Evolutionary conservation across 2,329 filamentous ascomycete species (phyloP).

Genomic region (Penicillium freii): DNA sequence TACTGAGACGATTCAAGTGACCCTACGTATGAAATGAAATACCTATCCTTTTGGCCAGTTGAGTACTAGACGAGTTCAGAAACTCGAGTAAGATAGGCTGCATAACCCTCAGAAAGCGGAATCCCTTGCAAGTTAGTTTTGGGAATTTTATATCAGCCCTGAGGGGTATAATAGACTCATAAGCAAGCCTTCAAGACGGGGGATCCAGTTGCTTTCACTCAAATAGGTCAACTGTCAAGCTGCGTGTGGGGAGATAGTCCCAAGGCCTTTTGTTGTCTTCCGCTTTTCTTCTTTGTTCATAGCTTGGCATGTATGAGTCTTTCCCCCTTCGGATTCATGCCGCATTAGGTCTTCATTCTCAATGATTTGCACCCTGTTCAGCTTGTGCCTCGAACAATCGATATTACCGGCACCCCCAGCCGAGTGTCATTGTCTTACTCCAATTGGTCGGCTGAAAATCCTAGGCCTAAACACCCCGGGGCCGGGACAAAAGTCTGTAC

Average conservation of each 20-base stretch:
- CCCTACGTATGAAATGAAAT: too few species aligned
- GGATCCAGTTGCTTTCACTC: not conserved
- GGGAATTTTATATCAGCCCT: not conserved
- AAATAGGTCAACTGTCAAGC: not conserved
- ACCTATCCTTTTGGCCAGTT: not conserved
- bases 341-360: not conserved
- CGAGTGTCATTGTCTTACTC: not conserved
- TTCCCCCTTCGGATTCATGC: not conserved
- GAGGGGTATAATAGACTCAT: not conserved
- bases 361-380: not conserved
- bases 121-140: not conserved
- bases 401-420: rapidly evolving
- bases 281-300: not conserved
- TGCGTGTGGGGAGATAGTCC: too few species aligned
- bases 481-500: not conserved
- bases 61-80: not conserved
- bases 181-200: not conserved
- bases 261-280: not conserved
- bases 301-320: not conserved
- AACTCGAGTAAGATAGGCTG: not conserved
- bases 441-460: not conserved
- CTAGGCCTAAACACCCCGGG: not conserved
- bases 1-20: too few species aligned
- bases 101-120: not conserved
- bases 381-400: not conserved